Percentiles rank a stretch among this genome's conserved stretches.
Evolutionary conservation across 306 rosid genomes (phyloP).

Genomic region (Casuarina equisetifolia): DNA sequence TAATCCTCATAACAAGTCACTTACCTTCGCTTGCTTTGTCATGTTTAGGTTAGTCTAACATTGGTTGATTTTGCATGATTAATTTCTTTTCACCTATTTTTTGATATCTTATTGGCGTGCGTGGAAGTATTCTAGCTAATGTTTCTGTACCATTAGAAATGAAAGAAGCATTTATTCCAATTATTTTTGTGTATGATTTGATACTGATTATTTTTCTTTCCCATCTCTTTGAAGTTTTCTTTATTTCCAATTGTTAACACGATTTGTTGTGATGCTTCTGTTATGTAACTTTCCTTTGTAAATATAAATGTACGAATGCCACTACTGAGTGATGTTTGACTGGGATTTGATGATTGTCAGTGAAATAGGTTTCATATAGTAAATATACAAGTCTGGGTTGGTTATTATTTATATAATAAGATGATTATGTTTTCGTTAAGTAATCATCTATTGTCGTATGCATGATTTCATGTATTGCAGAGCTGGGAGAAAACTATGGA

Average conservation of each 20-base stretch:
- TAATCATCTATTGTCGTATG: constrained; percentile 22
- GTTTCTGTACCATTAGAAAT: constrained; percentile 4
- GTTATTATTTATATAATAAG: background rate
- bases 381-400: background rate
- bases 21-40: background rate
- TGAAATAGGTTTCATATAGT: background rate
- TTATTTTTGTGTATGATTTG: background rate
- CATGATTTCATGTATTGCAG: constrained; percentile 41
- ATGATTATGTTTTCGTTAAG: background rate
- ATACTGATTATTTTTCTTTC: constrained; percentile 1
- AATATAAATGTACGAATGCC: background rate
- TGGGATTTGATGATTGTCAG: background rate
- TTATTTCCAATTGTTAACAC: background rate
- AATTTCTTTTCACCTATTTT: background rate
- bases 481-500: constrained; percentile 98
- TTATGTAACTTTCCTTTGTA: background rate
- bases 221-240: constrained; percentile 9
- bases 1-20: constrained; percentile 14
- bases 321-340: background rate
- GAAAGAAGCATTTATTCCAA: constrained; percentile 15
- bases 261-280: background rate
- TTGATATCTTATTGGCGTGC: constrained; percentile 15
- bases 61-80: background rate
- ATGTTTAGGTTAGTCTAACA: background rate
- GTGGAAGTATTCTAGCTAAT: constrained; percentile 11